These are phyloP conservation scores for Leptosphaerulina australis DNA, from an alignment of 2,329 filamentous ascomycete genomes.

Conservation along the genomic window DNA sequence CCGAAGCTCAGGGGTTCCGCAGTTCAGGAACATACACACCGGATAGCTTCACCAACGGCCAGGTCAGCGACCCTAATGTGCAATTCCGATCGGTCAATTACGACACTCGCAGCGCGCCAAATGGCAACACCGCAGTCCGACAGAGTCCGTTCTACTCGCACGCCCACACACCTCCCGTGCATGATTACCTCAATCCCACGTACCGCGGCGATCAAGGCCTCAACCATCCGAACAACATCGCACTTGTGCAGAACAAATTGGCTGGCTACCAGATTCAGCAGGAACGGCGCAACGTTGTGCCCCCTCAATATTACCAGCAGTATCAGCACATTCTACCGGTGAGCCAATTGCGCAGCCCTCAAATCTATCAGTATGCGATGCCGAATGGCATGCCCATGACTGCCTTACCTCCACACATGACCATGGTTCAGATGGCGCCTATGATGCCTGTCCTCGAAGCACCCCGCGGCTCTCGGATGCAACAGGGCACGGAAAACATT, in stretches of 20 bases:
- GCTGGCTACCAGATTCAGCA: slow-evolving; percentile 55
- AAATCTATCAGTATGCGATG: slow-evolving; percentile 45
- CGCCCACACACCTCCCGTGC: slow-evolving; percentile 52
- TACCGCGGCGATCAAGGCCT: slow-evolving; percentile 51
- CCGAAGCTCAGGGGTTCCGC: slow-evolving; percentile 28
- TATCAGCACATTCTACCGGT: slow-evolving; percentile 45
- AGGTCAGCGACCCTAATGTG: slow-evolving; percentile 43
- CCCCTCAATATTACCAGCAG: slow-evolving; percentile 39
- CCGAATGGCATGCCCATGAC: slow-evolving; percentile 47
- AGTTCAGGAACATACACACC: slow-evolving; percentile 43
- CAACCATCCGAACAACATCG: slow-evolving; percentile 53
- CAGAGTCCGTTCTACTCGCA: slow-evolving; percentile 57
- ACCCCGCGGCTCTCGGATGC: slow-evolving; percentile 56
- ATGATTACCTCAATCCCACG: slow-evolving; percentile 50
- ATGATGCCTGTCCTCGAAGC: slow-evolving; percentile 48
- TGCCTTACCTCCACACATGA: slow-evolving; percentile 41
- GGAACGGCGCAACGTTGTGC: slow-evolving; percentile 44
- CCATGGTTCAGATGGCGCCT: slow-evolving; percentile 44
- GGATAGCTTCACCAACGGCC: slow-evolving; percentile 42
- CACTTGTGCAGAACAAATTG: slow-evolving; percentile 57
- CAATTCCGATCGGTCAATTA: slow-evolving; percentile 51
- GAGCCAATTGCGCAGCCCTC: slow-evolving; percentile 46
- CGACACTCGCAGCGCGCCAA: slow-evolving; percentile 52
- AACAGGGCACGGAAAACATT: slow-evolving; percentile 58
- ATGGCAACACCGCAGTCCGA: slow-evolving; percentile 48